These are phyloP conservation scores for Clausena lansium DNA, from an alignment of 345 rosid species.

Conservation along the genomic window DNA sequence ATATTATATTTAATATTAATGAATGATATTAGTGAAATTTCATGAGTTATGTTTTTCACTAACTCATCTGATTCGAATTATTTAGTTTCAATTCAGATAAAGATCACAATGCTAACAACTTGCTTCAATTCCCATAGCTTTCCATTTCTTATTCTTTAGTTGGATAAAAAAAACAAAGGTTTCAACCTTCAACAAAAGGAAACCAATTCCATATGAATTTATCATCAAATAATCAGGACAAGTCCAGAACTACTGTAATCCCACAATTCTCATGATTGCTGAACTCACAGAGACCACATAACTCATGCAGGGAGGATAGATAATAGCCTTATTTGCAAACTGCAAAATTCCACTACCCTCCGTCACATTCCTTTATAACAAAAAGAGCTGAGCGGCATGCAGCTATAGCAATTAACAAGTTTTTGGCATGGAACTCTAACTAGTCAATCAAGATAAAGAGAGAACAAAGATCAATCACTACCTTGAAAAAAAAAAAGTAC, in stretches of 20 bases:
- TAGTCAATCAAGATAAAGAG: neutral
- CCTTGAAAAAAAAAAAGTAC: neutral
- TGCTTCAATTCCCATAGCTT: neutral
- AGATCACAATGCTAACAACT: neutral
- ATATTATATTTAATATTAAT: no score
- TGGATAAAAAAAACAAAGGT: neutral
- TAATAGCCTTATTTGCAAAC: neutral
- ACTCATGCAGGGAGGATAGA: neutral
- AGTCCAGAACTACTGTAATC: neutral
- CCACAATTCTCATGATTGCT: constrained; percentile 5
- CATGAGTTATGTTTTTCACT: neutral
- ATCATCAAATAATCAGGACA: neutral
- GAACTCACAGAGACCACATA: neutral
- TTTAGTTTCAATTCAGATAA: neutral
- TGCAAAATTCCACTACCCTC: neutral
- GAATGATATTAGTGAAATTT: no score
- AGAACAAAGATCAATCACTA: neutral
- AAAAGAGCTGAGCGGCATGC: neutral
- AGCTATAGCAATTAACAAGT: neutral
- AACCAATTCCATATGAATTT: neutral
- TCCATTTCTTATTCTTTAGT: neutral
- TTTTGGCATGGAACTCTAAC: neutral
- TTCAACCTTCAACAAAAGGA: neutral
- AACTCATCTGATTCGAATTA: neutral
- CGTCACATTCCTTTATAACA: neutral